Conservation (phyloP, 306 rosid species). For the Rosa chinensis region DNA sequence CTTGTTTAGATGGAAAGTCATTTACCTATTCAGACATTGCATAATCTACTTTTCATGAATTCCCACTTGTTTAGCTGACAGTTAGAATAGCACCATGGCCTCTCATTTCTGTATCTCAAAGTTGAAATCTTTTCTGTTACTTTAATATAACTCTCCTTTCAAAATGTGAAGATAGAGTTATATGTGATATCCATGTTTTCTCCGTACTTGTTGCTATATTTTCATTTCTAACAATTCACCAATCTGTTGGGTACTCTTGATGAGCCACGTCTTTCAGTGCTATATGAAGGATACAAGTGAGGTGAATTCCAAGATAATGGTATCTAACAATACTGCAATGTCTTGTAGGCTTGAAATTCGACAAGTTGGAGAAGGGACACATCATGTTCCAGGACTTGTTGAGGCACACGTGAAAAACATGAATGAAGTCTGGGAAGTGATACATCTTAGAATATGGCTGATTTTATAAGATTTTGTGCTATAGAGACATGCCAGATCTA, state of each 20-base stretch:
- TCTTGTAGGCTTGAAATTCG: too few relatives aligned
- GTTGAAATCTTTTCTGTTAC: not conserved
- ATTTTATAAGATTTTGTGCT: too few relatives aligned
- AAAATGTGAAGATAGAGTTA: too few relatives aligned
- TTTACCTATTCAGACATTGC: not conserved
- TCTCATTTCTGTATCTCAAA: not conserved
- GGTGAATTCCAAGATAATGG: too few relatives aligned
- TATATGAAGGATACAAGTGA: not conserved
- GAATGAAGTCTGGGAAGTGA: too few relatives aligned
- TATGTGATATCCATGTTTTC: not conserved
- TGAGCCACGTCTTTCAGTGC: not conserved
- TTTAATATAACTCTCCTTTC: not conserved
- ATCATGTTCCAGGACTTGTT: too few relatives aligned
- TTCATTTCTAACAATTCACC: not conserved
- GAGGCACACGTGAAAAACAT: too few relatives aligned
- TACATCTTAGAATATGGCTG: too few relatives aligned
- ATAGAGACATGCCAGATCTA: too few relatives aligned
- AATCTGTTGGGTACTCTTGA: not conserved
- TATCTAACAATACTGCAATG: too few relatives aligned
- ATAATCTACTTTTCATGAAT: not conserved
- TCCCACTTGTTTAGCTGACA: not conserved
- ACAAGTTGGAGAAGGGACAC: too few relatives aligned
- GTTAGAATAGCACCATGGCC: not conserved
- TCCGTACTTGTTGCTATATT: not conserved
- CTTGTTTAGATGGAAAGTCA: constrained; percentile 2